Percentiles rank a stretch among this genome's conserved stretches.
Evolutionary conservation across 805 yeast species (phyloP).

Genomic region (Suhomyces prunicola): DNA sequence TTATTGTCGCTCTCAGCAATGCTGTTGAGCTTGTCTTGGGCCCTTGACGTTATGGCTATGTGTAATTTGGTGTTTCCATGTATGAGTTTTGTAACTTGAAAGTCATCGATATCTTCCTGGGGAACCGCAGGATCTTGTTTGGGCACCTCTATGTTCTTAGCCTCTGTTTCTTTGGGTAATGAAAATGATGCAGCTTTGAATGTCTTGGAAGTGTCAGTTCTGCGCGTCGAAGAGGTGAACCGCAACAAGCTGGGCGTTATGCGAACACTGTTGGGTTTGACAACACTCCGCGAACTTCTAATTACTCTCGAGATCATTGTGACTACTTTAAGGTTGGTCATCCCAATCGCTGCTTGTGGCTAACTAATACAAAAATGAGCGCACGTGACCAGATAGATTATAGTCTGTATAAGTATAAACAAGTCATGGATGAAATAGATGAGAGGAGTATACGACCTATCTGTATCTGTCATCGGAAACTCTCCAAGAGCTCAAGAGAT

Average conservation of each 20-base stretch:
- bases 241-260: neutral
- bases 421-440: neutral
- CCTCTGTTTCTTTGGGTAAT: neutral
- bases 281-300: neutral
- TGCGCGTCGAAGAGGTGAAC: neutral
- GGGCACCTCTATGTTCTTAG: neutral
- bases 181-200: conserved; percentile 4
- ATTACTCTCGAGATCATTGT: conserved; percentile 1
- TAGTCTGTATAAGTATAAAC: neutral
- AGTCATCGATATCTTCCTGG: conserved; percentile 26
- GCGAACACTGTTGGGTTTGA: neutral
- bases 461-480: conserved; percentile 36
- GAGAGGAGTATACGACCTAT: conserved; percentile 3
- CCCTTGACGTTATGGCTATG: conserved; percentile 47
- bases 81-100: conserved; percentile 30
- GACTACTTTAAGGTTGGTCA: neutral
- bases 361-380: neutral
- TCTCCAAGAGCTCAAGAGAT: conserved; percentile 41
- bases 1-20: conserved; percentile 54
- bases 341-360: neutral
- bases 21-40: conserved; percentile 49
- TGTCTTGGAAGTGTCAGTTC: conserved; percentile 1
- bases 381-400: neutral
- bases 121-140: conserved; percentile 10
- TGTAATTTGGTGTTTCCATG: conserved; percentile 36